Percentiles rank a stretch among this genome's conserved stretches.
Conservation (phyloP, 495 filamentous ascomycete genomes). For the Pseudevernia furfuracea region DNA sequence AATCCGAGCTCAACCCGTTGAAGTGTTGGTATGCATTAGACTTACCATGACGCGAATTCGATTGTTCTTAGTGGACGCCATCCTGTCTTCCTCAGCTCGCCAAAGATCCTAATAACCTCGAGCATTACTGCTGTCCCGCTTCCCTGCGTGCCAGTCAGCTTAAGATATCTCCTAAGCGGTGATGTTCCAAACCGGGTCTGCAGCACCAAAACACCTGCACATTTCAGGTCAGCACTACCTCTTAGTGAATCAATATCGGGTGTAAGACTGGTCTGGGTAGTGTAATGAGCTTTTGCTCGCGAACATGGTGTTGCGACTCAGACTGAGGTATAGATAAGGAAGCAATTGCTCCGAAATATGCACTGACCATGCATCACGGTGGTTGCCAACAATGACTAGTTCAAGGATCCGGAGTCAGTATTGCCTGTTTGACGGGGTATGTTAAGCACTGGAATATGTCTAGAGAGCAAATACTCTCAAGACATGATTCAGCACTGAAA, state of each 20-base stretch:
- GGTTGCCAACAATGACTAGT: conserved; percentile 74
- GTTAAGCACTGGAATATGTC: not conserved
- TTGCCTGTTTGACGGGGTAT: not conserved
- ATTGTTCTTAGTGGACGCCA: conserved; percentile 93
- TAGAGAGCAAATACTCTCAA: not conserved
- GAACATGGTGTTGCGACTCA: not conserved
- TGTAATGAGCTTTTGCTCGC: not conserved
- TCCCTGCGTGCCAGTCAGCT: conserved; percentile 32
- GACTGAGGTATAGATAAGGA: not conserved
- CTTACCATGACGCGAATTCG: conserved; percentile 79
- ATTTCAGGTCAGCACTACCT: not conserved
- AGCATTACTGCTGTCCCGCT: conserved; percentile 87
- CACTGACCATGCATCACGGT: conserved; percentile 73
- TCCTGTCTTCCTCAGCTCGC: conserved; percentile 59
- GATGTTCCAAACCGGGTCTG: conserved; percentile 45
- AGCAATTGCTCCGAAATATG: not conserved
- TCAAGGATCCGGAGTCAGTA: not conserved
- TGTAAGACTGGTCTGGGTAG: not conserved
- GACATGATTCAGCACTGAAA: not conserved
- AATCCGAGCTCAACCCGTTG: not conserved
- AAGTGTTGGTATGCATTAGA: not conserved
- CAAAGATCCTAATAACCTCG: conserved; percentile 77
- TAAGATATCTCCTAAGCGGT: not conserved
- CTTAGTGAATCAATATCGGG: not conserved
- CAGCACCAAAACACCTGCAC: conserved; percentile 62